A percentile compares a stretch with the other conserved stretches of the same genome.
Evolutionary conservation across 2,329 filamentous ascomycete species (phyloP).

Genomic region (Zasmidium cellare): DNA sequence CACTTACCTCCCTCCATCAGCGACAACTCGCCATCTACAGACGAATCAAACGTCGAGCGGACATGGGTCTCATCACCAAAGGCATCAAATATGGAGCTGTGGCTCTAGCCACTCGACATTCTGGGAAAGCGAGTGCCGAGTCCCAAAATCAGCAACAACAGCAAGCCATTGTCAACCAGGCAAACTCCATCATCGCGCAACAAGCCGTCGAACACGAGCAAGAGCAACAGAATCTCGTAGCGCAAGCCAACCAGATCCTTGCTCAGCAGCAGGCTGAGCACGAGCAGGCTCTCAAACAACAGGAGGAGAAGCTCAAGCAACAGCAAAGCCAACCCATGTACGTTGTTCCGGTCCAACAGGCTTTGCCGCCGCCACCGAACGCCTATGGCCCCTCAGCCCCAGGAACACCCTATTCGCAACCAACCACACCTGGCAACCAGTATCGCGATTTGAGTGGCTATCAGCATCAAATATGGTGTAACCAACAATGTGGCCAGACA

Average conservation of each 20-base stretch:
- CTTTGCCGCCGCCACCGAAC: not conserved
- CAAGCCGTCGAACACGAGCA: not conserved
- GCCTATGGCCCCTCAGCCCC: not conserved
- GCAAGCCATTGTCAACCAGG: not conserved
- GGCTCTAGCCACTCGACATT: not conserved
- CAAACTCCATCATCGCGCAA: not conserved
- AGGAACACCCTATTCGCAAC: not conserved
- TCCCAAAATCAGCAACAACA: not conserved
- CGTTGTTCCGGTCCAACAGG: not conserved
- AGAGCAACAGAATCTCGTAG: not conserved
- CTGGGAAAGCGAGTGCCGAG: not conserved
- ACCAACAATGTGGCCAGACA: not conserved
- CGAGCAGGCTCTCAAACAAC: not conserved
- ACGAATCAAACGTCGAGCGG: too few species aligned
- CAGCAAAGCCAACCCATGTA: not conserved
- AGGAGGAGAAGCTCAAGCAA: not conserved
- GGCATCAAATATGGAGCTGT: not conserved
- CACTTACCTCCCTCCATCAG: too few species aligned
- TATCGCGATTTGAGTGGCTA: not conserved
- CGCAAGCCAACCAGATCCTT: not conserved
- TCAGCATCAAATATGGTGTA: not conserved
- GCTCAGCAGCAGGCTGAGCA: not conserved
- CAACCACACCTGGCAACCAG: not conserved
- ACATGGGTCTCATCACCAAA: not conserved
- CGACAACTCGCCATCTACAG: too few species aligned